phyloP scores from a whole-genome alignment of 305 asterid genomes.

The Coffea humblotiana region DNA sequence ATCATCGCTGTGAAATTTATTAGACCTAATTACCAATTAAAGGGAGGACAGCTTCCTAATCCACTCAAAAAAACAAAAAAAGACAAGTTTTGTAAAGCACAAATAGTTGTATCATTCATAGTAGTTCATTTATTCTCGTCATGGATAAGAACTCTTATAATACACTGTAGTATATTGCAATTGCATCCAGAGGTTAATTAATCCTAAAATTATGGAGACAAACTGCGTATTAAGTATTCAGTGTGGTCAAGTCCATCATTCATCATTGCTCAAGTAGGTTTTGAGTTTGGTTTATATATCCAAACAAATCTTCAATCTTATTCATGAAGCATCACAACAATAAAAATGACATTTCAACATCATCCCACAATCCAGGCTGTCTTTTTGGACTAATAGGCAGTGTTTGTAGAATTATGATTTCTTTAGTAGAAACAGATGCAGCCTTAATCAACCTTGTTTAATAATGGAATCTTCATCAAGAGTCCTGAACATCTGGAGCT shows the following conservation, averaged over 20 bases:
- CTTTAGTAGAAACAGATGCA: background rate
- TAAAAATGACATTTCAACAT: background rate
- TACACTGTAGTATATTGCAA: background rate
- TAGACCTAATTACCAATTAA: background rate
- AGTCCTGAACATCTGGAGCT: background rate
- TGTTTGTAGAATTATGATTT: background rate
- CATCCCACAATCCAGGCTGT: slow-evolving; percentile 13
- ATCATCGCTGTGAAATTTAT: background rate
- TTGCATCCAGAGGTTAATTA: background rate
- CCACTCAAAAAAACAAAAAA: background rate
- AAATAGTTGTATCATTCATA: background rate
- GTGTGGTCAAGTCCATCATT: background rate
- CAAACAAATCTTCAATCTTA: background rate
- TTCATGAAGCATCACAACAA: background rate
- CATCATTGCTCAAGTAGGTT: background rate
- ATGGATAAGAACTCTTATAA: background rate
- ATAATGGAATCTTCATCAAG: background rate
- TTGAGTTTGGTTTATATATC: background rate
- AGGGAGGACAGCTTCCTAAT: background rate
- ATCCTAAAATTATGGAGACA: background rate
- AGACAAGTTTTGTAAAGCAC: background rate
- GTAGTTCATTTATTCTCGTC: background rate
- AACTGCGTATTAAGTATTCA: background rate
- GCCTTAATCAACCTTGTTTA: background rate
- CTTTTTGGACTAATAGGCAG: background rate